These are phyloP conservation scores for Coemansia sp. DNA, from an alignment of 192 early-diverging fungal genomes.

Conservation along the genomic window DNA sequence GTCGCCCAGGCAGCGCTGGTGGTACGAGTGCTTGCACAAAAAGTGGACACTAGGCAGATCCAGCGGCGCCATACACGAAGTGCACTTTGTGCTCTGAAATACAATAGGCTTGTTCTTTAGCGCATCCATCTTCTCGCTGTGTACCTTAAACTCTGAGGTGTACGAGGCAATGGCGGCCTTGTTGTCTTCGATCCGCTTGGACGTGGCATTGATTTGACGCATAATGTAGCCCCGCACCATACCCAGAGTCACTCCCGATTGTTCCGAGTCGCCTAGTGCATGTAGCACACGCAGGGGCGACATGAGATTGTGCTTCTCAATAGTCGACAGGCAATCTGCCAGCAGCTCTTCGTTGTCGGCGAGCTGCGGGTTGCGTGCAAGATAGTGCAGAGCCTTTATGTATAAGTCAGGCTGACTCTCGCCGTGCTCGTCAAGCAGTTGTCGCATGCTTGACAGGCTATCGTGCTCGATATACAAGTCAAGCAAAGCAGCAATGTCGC, in stretches of 20 bases:
- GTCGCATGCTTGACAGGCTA: constrained; percentile 64
- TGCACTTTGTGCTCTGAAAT: constrained; percentile 80
- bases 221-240: constrained; percentile 85
- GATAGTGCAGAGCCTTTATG: constrained; percentile 67
- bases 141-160: constrained; percentile 73
- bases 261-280: constrained; percentile 59
- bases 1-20: constrained; percentile 76
- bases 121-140: constrained; percentile 78
- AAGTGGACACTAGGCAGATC: constrained; percentile 94
- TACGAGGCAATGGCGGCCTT: constrained; percentile 72
- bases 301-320: constrained; percentile 82
- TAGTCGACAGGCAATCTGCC: constrained; percentile 70
- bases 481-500: constrained; percentile 71
- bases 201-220: constrained; percentile 71
- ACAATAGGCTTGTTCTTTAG: constrained; percentile 69
- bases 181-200: constrained; percentile 66
- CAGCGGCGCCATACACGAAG: constrained; percentile 66
- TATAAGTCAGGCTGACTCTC: constrained; percentile 68
- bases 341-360: constrained; percentile 61
- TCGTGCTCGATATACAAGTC: constrained; percentile 73
- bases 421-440: constrained; percentile 65
- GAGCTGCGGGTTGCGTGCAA: constrained; percentile 69
- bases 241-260: constrained; percentile 81
- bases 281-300: constrained; percentile 90
- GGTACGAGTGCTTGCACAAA: constrained; percentile 93